Evolutionary conservation across 192 early-diverging fungal species (phyloP).

Genomic region (Obelidium mucronatum): DNA sequence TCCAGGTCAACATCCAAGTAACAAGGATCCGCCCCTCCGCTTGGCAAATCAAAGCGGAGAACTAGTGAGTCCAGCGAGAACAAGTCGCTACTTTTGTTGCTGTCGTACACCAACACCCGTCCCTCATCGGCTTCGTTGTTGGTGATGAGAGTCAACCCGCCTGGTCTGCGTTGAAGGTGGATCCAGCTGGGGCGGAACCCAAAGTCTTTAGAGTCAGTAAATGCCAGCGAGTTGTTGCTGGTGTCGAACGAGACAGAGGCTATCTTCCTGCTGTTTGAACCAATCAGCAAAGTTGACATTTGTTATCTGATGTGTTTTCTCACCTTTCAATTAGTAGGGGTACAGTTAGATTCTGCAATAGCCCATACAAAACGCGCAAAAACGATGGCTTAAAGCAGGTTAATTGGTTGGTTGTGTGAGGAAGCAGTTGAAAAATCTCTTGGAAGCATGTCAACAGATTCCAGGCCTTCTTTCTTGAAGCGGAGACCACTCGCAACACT

Average conservation of each 20-base stretch:
- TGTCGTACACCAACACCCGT: not conserved
- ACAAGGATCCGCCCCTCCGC: constrained; percentile 10
- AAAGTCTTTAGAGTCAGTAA: not conserved
- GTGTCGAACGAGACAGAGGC: not conserved
- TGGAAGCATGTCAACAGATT: no score
- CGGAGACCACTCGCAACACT: no score
- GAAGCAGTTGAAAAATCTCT: no score
- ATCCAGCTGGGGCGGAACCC: constrained; percentile 4
- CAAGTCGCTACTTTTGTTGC: not conserved
- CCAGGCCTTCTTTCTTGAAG: no score
- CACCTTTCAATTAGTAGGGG: not conserved
- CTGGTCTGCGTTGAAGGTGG: not conserved
- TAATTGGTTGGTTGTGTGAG: no score
- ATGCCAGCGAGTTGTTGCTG: not conserved
- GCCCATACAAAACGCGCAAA: no score
- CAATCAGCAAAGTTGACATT: not conserved
- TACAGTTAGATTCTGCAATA: no score
- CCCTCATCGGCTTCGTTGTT: not conserved
- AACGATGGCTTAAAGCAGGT: no score
- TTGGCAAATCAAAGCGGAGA: not conserved
- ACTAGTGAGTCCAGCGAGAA: not conserved
- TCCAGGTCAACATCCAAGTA: not conserved
- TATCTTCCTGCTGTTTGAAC: not conserved
- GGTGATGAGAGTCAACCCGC: not conserved
- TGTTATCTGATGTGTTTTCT: no score